Evolutionary conservation across 192 early-diverging fungal species (phyloP), one percentile per base, ranked within the genome.

Genomic region (Dimargaris cristalligena): DNA sequence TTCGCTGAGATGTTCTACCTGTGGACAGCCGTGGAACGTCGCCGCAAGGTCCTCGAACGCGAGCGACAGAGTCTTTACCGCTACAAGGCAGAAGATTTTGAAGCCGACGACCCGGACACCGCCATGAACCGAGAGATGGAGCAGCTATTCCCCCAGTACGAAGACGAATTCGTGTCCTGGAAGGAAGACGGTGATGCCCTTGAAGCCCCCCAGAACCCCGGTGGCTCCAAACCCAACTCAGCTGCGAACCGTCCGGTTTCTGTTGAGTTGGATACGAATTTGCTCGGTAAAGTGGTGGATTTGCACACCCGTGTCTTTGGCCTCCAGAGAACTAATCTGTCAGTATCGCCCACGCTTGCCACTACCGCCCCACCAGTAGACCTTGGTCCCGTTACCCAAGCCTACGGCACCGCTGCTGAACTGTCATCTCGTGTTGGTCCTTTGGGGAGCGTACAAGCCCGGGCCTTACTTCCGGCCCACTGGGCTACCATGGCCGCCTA

Each of bases 1-100:
- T 79, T 81, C 64, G 66, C 66, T 22, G 76, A 81, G 48, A 67
- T 86, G 14, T 71, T 79, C 8, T 65, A 73, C 28, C 67, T 80
- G 30, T 88, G 85, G 81, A 64, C 70, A 29, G 76, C 73, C 26
- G 77, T 78, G 31, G 80, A 84, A 63, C 71, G 80, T 31, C 71
- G 78, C 35, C 72, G 75, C n/a, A 65, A 63, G 16, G 71, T 73
- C 51, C 29, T 71, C 58, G 72, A 64, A 14, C 48, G 65, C 18
- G 78, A 83, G 57, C 69, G 74, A 63, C 73, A 78, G 41, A 63
- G 62, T 13, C 62, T 83, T 31, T 83, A 77, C 62, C 76, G 75
- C 60, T 35, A 16, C 34, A 34, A 35, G 20, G 18, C 32, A 16
- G 33, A 25, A 32, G 22, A 34, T 4, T 34, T 34, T n/a, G 32